Conservation (phyloP, 2,329 filamentous ascomycete species). For the Scortechinia acanthostroma region DNA sequence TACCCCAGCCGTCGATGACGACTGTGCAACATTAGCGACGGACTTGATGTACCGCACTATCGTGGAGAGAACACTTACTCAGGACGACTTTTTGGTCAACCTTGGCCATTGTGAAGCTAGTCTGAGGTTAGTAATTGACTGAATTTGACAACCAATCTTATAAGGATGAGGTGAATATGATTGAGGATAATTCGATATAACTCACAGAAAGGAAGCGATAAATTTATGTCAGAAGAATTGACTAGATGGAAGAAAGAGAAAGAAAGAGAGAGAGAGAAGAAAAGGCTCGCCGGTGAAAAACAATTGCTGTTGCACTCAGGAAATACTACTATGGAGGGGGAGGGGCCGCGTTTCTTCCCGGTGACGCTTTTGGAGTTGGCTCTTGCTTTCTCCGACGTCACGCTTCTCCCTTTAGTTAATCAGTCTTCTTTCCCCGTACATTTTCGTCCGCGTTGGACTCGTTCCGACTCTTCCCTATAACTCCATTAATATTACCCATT, state of each 20-base stretch:
- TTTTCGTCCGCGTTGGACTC: neutral
- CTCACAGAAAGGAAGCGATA: too few species aligned
- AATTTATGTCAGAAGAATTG: too few species aligned
- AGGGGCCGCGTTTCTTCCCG: slow-evolving; percentile 1
- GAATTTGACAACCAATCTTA: too few species aligned
- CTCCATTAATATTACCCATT: neutral
- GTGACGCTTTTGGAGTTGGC: slow-evolving; percentile 3
- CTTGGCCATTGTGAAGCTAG: neutral
- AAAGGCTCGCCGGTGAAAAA: neutral
- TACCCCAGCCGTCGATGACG: slow-evolving; percentile 98
- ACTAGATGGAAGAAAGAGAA: too few species aligned
- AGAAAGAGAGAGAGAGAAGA: slow-evolving; percentile 1
- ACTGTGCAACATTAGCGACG: slow-evolving; percentile 43
- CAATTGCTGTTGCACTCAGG: neutral
- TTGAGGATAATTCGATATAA: too few species aligned
- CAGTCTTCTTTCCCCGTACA: too few species aligned
- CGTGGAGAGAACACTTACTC: neutral
- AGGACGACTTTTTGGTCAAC: slow-evolving; percentile 1
- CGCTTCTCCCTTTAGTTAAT: neutral
- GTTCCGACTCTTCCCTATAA: slow-evolving; percentile 2
- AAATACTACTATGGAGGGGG: neutral
- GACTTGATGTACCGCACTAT: too few species aligned
- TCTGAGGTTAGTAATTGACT: too few species aligned
- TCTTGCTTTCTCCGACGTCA: slow-evolving; percentile 2
- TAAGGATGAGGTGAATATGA: too few species aligned